Evolutionary conservation across 208 protist species (phyloP), one percentile per base, ranked within the genome.

Genomic region (Trypanosomatidae sp.): DNA sequence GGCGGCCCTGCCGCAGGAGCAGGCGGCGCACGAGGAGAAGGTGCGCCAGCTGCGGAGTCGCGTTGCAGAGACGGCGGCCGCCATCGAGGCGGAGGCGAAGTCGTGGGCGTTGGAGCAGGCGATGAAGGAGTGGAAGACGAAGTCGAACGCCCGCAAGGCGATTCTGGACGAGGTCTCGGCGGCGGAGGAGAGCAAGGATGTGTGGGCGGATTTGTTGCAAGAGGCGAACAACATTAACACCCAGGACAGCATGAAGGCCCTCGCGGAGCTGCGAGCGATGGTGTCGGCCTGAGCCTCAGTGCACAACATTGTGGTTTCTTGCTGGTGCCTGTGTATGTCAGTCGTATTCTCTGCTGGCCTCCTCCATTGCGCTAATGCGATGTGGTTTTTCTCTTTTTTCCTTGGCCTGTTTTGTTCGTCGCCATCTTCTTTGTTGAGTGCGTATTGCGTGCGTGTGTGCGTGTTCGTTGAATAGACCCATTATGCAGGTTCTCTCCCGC

Each of bases 81-180:
- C 84, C 10, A 81, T 82, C 13, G 85, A 92, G 70, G 79, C 81
- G 13, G 90, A 96, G 73, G 87, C 82, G 39, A 92, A 91, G 75
- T 88, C 88, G 28, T 94, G 86, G 89, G 87, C 82, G 17, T 68
- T 93, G 1, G 90, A 96, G 69, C 66, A 81, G 47, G 92, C 88
- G 12, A 85, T 92, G 81, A 77, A 80, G 41, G 81, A 84, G 64
- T 95, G 84, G 81, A 90, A 90, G 33, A 74, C 80, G 41, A 93
- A 87, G 71, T 87, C 77, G 9, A 82, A 91, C 53, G 76, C 85
- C 12, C 86, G 81, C 28, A 90, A 89, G 72, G 81, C 65, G 56
- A 25, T 94, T 0, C 66, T 74, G 1, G 88, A 93, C 46, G 91
- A 96, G 58, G 80, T 86, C 2, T 74, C 44, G 0, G 76, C 82